Conservation (phyloP, 305 asterid genomes). For the Fraxinus velutina region DNA sequence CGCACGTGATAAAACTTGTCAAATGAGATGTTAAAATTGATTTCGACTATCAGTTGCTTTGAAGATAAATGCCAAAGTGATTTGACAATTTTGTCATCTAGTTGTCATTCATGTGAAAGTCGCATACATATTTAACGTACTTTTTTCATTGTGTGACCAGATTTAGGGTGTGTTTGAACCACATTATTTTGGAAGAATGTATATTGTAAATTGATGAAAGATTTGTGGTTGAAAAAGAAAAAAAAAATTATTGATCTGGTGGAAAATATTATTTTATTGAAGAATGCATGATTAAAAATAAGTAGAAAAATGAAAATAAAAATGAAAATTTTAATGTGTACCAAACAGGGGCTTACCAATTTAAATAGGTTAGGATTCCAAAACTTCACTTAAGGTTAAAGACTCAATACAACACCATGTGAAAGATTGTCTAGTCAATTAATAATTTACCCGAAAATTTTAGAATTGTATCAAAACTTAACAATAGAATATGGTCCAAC, state of each 20-base stretch:
- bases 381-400: neutral
- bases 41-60: neutral
- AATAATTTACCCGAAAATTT: neutral
- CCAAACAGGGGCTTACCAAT: neutral
- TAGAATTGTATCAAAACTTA: neutral
- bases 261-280: no score
- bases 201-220: no score
- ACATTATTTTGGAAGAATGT: no score
- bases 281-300: no score
- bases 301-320: no score
- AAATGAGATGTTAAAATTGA: neutral
- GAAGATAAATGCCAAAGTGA: neutral
- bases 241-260: no score
- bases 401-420: neutral
- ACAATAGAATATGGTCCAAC: neutral
- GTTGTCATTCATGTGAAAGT: neutral
- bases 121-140: neutral
- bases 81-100: neutral
- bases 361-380: neutral
- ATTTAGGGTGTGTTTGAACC: neutral
- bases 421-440: neutral
- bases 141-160: neutral
- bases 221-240: no score
- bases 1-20: neutral
- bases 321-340: no score